phyloP scores from a whole-genome alignment of 2,329 filamentous ascomycete genomes.

The Diaporthe aspalathi region DNA sequence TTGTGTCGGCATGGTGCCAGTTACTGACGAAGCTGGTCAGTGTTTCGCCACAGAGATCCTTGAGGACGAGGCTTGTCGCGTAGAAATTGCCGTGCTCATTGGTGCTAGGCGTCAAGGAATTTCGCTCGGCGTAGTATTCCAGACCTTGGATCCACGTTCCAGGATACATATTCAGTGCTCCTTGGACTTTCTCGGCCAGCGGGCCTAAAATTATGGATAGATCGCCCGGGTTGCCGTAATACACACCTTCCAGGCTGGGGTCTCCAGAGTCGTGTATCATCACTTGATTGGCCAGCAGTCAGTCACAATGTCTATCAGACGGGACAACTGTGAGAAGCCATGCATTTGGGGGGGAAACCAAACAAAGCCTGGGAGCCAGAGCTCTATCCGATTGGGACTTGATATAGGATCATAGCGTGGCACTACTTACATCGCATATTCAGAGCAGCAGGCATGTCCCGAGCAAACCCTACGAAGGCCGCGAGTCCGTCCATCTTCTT shows the following conservation, averaged over 20 bases:
- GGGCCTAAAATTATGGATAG: constrained; percentile 7
- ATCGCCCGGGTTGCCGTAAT: constrained; percentile 43
- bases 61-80: constrained; percentile 55
- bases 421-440: constrained; percentile 55
- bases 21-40: constrained; percentile 53
- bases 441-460: constrained; percentile 53
- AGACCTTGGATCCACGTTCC: constrained; percentile 48
- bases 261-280: constrained; percentile 54
- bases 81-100: constrained; percentile 56
- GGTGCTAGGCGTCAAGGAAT: constrained; percentile 36
- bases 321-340: not conserved
- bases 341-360: not conserved
- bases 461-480: constrained; percentile 46
- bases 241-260: constrained; percentile 47
- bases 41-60: constrained; percentile 49
- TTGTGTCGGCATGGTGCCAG: constrained; percentile 47
- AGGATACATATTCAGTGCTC: constrained; percentile 33
- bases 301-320: not conserved
- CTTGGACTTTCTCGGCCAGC: constrained; percentile 23
- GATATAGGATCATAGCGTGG: constrained; percentile 48
- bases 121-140: constrained; percentile 47
- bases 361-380: not conserved
- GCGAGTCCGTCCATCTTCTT: constrained; percentile 44
- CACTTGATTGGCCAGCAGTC: constrained; percentile 39
- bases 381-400: not conserved